These are phyloP conservation scores for Pythium rhizo-oryzae DNA, from an alignment of 352 stramenopile genomes.

Conservation along the genomic window DNA sequence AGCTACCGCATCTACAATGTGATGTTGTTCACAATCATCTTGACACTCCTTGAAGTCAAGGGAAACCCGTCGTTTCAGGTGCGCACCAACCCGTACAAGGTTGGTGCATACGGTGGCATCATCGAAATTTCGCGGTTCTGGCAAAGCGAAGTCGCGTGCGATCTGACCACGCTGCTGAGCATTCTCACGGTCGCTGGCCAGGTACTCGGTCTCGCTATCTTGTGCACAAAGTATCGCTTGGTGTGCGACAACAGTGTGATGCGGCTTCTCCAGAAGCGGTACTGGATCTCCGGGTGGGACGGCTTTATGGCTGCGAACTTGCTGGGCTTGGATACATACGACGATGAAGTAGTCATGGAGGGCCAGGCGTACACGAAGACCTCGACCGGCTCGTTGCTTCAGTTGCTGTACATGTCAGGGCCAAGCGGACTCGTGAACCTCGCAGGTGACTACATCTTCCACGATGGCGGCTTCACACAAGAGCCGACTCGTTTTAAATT, in stretches of 20 bases:
- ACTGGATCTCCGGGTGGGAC: slow-evolving; percentile 59
- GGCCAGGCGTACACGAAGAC: slow-evolving; percentile 35
- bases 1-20: slow-evolving; percentile 60
- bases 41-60: slow-evolving; percentile 36
- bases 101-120: slow-evolving; percentile 42
- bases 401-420: slow-evolving; percentile 51
- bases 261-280: slow-evolving; percentile 48
- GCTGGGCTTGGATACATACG: slow-evolving; percentile 49
- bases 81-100: slow-evolving; percentile 20
- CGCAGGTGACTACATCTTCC: slow-evolving; percentile 54
- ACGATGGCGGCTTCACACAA: slow-evolving; percentile 40
- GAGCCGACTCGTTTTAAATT: slow-evolving; percentile 39
- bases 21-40: slow-evolving; percentile 43
- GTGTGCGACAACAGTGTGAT: slow-evolving; percentile 47
- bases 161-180: slow-evolving; percentile 41
- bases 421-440: slow-evolving; percentile 46
- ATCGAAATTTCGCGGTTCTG: slow-evolving; percentile 50
- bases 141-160: slow-evolving; percentile 54
- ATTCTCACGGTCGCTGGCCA: slow-evolving; percentile 35
- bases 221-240: slow-evolving; percentile 39
- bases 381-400: slow-evolving; percentile 43
- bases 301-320: slow-evolving; percentile 32
- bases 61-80: slow-evolving; percentile 44
- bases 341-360: slow-evolving; percentile 28
- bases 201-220: slow-evolving; percentile 31